A percentile compares a stretch with the other conserved stretches of the same genome.
phyloP scores from a whole-genome alignment of 129 eudicot genomes.

The Chrysanthemum makinoi region DNA sequence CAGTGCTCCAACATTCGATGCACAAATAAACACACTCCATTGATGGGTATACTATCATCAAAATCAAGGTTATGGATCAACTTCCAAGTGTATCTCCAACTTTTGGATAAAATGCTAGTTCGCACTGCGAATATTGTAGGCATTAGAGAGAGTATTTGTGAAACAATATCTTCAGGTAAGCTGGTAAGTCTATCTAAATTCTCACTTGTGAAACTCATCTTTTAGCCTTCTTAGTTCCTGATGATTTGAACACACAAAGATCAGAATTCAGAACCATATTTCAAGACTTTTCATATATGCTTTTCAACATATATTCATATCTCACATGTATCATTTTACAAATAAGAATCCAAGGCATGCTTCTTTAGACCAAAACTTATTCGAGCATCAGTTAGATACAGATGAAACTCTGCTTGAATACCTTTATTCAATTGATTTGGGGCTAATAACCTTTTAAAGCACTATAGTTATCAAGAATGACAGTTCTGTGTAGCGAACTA shows the following conservation, averaged over 20 bases:
- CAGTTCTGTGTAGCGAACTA: no score
- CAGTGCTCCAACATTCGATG: not conserved
- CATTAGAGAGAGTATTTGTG: conserved; percentile 24
- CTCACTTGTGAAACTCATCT: not conserved
- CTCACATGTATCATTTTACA: no score
- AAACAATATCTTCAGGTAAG: conserved; percentile 19
- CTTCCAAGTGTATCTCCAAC: conserved; percentile 1
- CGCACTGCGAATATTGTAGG: conserved; percentile 22
- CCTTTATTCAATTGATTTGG: no score
- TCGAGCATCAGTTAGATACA: no score
- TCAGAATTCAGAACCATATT: no score
- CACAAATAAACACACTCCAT: not conserved
- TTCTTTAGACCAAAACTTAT: no score
- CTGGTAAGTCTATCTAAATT: conserved; percentile 13
- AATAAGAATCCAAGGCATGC: no score
- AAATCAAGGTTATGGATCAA: not conserved
- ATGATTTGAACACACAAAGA: not conserved
- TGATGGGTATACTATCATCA: not conserved
- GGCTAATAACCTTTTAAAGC: no score
- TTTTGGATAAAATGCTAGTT: conserved; percentile 18
- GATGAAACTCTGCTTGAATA: no score
- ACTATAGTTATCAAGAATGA: no score
- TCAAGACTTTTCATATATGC: no score
- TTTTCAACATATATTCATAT: no score
- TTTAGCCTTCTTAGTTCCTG: not conserved